Base-by-base conservation (phyloP, 1,284 basidiomycete genomes). In the Sutorius eximius region DNA sequence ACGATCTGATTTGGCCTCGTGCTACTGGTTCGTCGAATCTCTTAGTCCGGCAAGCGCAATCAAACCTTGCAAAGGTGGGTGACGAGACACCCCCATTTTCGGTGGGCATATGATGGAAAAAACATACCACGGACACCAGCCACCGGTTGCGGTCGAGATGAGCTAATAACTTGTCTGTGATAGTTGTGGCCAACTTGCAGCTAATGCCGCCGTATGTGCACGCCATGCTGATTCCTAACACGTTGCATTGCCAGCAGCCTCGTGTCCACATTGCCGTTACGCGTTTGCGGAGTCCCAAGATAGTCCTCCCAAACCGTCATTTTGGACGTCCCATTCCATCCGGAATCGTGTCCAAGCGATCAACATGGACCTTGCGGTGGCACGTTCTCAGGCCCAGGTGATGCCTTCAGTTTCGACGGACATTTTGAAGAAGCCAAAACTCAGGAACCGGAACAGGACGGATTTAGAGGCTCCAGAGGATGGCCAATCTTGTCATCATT, bases 271-370 rank as follows among this genome's bases (percentile, higher is more conserved):
- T 47, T 67, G 57, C 64, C 65, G 62, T 65, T 41, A 61, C 22
- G 37, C 60, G 33, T 48, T 49, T 63, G 52, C 62, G 53, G 64
- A 52, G 60, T 67, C 53, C 60, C 47, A 67, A 55, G 61, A 45
- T 41, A 34, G 36, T 44, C 10, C 41, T n/a, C 20, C 53, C 22
- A 32, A 38, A 52, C 40, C 46, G 37, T 51, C 1, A n/a, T 27
- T 15, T 47, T 49, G 48, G 48, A 24, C 24, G 40, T n/a, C 27
- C n/a, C 24, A 27, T 27, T 29, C 2, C 51, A 37, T 45, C 44
- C 53, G 49, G 58, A 46, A 53, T 43, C 37, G 27, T 33, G 20
- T n/a, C 42, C 53, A 45, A 43, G 47, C 42, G 50, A 49, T 52
- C 57, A 60, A n/a, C n/a, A 41, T 51, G 56, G 48, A 62, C 46